Evolutionary conservation across 2,329 filamentous ascomycete genomes (phyloP), one percentile per base, ranked within the genome.

Genomic region (Phyllosticta capitalensis): DNA sequence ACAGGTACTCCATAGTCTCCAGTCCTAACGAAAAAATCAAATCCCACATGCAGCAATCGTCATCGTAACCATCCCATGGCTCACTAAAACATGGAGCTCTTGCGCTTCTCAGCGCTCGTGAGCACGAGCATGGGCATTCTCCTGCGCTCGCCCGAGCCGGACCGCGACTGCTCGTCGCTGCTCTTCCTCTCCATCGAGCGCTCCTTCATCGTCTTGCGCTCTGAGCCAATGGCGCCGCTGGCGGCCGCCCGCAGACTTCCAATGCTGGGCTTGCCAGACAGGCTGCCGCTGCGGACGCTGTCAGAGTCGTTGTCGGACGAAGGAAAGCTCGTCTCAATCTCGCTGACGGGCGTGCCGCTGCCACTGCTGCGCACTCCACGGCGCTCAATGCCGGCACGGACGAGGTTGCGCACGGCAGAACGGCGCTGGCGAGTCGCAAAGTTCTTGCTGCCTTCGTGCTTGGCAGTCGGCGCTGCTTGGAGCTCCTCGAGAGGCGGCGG

Each of bases 391-490:
- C 92, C 92, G 58, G 92, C 92, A 64, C 89, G 89, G 63, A 96
- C 89, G 55, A 99, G 83, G 71, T 91, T 96, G 77, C 92, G 86
- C 52, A 99, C 86, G 24, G 94, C 94, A 67, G 89, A 91, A 64
- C 92, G 90, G 62, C 94, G 90, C 68, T 95, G 92, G 63, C 94
- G 91, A 59, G 91, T 86, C 10, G 89, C 88, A 75, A 99, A 99
- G 78, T 99, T 99, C 83, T 96, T 80, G 84, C 92, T 96, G 22
- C 92, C 94, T 73, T 97, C 92, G 64, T 92, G 84, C 77, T 91
- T 96, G 65, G 90, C 86, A 9, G 92, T 97, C 1, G 94, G 94
- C 76, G 92, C 94, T 20, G 87, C 82, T 68, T 87, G 84, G 62
- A 99, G 84, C 76, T 99, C 94, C 65, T 99, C 94, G 55, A 97